phyloP scores from a whole-genome alignment of 2,329 filamentous ascomycete species.

The Dactylonectria estremocensis region DNA sequence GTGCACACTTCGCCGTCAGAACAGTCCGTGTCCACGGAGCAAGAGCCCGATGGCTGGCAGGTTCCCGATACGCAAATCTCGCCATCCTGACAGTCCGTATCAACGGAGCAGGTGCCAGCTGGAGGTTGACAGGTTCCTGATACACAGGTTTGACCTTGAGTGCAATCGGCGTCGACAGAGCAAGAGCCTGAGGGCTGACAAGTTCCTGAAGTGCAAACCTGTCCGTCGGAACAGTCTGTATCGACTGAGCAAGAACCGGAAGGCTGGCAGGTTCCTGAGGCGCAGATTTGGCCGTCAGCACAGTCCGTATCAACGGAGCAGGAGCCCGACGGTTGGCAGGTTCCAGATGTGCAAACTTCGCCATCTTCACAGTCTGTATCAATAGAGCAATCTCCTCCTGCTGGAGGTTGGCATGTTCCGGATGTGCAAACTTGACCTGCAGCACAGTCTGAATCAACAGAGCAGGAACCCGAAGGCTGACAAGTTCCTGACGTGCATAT shows the following conservation, averaged over 20 bases:
- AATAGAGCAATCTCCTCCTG: not conserved
- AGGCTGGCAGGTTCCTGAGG: not conserved
- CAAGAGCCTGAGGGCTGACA: not conserved
- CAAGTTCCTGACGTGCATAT: not conserved
- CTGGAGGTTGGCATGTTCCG: not conserved
- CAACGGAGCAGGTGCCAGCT: not conserved
- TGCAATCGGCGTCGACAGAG: not conserved
- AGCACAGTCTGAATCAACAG: not conserved
- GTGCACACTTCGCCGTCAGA: not conserved
- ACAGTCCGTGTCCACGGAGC: not conserved
- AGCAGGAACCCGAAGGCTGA: not conserved
- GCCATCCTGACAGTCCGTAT: not conserved
- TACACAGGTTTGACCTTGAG: constrained; percentile 4
- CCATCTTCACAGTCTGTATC: too few species aligned
- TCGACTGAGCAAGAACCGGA: not conserved
- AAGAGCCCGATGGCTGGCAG: not conserved
- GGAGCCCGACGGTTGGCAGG: constrained; percentile 1
- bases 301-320: not conserved
- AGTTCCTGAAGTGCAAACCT: not conserved
- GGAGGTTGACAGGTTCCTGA: not conserved
- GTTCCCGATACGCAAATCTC: constrained; percentile 6
- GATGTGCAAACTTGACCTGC: not conserved
- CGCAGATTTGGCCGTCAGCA: not conserved
- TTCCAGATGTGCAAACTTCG: not conserved
- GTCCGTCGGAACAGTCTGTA: not conserved